phyloP scores from a whole-genome alignment of 2,329 filamentous ascomycete species.

The Colletotrichum sp. region DNA sequence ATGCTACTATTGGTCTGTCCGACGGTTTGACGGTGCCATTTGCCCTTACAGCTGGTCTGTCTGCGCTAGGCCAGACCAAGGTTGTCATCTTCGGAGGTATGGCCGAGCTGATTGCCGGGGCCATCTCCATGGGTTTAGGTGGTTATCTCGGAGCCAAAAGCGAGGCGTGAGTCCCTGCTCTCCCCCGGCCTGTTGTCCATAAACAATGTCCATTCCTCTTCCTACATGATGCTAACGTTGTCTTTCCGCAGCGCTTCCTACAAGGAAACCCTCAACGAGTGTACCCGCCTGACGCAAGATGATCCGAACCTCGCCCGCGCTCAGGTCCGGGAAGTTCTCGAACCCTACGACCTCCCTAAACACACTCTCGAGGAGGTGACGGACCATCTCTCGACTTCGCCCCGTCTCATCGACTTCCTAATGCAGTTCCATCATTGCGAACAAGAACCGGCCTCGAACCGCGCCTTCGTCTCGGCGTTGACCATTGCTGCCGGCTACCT shows the following conservation, averaged over 20 bases:
- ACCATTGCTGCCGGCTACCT: conserved; percentile 75
- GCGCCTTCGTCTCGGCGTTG: conserved; percentile 61
- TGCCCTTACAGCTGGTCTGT: conserved; percentile 76
- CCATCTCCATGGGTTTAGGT: conserved; percentile 80
- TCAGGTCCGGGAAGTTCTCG: conserved; percentile 55
- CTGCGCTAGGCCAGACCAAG: conserved; percentile 66
- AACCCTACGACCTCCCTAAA: conserved; percentile 52
- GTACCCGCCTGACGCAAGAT: conserved; percentile 45
- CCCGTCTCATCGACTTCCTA: conserved; percentile 60
- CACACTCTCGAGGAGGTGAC: conserved; percentile 22
- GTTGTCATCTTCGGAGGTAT: conserved; percentile 75
- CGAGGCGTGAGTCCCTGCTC: conserved; percentile 37
- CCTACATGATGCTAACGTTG: background rate
- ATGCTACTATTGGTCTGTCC: conserved; percentile 67
- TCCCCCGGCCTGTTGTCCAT: background rate
- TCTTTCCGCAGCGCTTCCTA: conserved; percentile 19
- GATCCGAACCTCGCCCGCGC: conserved; percentile 46
- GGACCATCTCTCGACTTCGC: conserved; percentile 27
- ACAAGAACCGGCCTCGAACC: conserved; percentile 46
- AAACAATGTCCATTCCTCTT: background rate
- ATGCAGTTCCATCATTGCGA: conserved; percentile 63
- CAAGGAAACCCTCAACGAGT: conserved; percentile 35
- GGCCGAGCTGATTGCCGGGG: conserved; percentile 77
- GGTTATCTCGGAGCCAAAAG: conserved; percentile 73
- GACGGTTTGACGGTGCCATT: conserved; percentile 84